A percentile compares a stretch with the other conserved stretches of the same genome.
Conservation (phyloP, 352 stramenopile genomes). For the Phytophthora pinifolia region DNA sequence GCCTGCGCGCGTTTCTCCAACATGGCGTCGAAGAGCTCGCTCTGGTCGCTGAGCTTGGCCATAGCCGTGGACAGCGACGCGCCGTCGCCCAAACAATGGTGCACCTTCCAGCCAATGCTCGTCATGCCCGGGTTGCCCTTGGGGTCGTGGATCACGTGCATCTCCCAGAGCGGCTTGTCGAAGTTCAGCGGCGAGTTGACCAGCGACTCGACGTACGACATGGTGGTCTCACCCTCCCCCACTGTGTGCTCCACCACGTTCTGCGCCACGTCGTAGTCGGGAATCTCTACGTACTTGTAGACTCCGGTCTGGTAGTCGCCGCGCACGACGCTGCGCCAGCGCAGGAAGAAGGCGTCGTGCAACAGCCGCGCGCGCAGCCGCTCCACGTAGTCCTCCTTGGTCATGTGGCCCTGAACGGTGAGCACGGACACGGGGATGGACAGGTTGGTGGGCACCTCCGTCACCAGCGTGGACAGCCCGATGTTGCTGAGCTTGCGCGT, state of each 20-base stretch:
- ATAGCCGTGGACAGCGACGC: slow-evolving; percentile 64
- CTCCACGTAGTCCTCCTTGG: slow-evolving; percentile 43
- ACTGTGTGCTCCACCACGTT: slow-evolving; percentile 67
- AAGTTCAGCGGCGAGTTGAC: slow-evolving; percentile 73
- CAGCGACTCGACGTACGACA: slow-evolving; percentile 65
- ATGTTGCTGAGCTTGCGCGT: slow-evolving; percentile 74
- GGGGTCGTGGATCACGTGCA: slow-evolving; percentile 59
- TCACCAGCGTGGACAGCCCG: slow-evolving; percentile 67
- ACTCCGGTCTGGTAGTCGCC: slow-evolving; percentile 37
- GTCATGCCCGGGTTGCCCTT: slow-evolving; percentile 33
- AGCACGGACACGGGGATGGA: slow-evolving; percentile 76
- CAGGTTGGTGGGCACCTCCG: slow-evolving; percentile 73
- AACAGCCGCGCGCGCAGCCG: slow-evolving; percentile 53
- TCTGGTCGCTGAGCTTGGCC: slow-evolving; percentile 74
- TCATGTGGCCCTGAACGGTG: slow-evolving; percentile 50
- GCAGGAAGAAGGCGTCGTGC: slow-evolving; percentile 63
- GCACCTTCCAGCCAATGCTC: slow-evolving; percentile 65
- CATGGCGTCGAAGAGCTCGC: slow-evolving; percentile 60
- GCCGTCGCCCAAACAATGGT: slow-evolving; percentile 81
- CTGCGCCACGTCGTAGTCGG: slow-evolving; percentile 48
- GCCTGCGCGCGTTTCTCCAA: slow-evolving; percentile 43
- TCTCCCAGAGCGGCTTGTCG: slow-evolving; percentile 73
- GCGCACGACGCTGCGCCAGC: slow-evolving; percentile 67
- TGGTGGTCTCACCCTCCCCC: slow-evolving; percentile 48
- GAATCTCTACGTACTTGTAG: slow-evolving; percentile 61